Evolutionary conservation across 179 eudicot species (phyloP).

Genomic region (Silene noctiflora): DNA sequence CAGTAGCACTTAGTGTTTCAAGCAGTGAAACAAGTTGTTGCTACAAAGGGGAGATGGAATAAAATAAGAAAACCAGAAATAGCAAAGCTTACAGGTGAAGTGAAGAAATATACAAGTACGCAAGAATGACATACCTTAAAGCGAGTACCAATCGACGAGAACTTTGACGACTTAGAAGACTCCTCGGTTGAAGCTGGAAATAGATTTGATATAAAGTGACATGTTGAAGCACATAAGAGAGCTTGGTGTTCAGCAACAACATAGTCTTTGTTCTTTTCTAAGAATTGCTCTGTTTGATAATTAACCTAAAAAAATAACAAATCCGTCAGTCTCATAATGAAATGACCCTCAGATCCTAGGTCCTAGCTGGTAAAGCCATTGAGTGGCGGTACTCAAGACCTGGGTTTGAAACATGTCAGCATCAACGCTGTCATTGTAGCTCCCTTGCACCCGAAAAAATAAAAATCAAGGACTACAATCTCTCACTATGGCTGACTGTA

Average conservation of each 20-base stretch:
- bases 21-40: slow-evolving; percentile 88
- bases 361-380: background rate
- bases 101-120: background rate
- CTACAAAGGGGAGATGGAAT: slow-evolving; percentile 41
- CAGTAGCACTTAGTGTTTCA: slow-evolving; percentile 83
- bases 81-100: background rate
- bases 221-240: slow-evolving; percentile 66
- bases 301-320: slow-evolving; percentile 51
- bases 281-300: slow-evolving; percentile 82
- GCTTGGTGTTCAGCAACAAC: slow-evolving; percentile 93
- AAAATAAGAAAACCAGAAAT: slow-evolving; percentile 10
- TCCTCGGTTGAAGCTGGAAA: slow-evolving; percentile 75
- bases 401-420: background rate
- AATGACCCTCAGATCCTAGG: background rate
- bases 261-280: slow-evolving; percentile 96
- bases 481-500: background rate
- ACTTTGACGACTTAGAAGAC: slow-evolving; percentile 87
- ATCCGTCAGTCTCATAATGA: background rate
- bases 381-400: background rate
- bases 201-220: slow-evolving; percentile 68
- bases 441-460: background rate
- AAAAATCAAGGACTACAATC: slow-evolving; percentile 8
- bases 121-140: slow-evolving; percentile 58
- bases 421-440: background rate
- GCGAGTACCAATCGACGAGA: slow-evolving; percentile 90